These are phyloP conservation scores for Lactarius trivialis DNA, from an alignment of 768 basidiomycete genomes.

Conservation along the genomic window DNA sequence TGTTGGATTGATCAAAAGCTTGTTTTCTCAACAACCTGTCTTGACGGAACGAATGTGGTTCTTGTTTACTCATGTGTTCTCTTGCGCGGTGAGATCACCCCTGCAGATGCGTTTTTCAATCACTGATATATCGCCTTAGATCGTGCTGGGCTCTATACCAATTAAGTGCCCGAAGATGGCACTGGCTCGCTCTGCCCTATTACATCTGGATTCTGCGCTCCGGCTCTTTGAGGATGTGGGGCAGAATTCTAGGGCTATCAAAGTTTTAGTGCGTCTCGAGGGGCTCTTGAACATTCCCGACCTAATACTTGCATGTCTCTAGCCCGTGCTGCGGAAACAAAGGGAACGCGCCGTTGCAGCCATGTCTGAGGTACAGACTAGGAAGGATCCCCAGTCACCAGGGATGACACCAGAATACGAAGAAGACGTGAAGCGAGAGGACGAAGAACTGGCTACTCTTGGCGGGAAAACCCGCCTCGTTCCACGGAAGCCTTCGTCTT, in stretches of 20 bases:
- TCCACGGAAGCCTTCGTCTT: conserved; percentile 38
- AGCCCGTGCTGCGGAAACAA: conserved; percentile 60
- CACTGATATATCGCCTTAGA: conserved; percentile 33
- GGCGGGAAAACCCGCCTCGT: conserved; percentile 62
- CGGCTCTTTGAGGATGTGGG: conserved; percentile 51
- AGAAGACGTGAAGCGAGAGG: conserved; percentile 46
- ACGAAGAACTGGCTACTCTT: conserved; percentile 53
- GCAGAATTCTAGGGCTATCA: conserved; percentile 46
- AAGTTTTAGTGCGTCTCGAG: conserved; percentile 47
- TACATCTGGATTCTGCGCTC: conserved; percentile 57
- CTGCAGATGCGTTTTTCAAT: not conserved
- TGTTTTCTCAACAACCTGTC: conserved; percentile 59
- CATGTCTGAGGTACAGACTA: conserved; percentile 33
- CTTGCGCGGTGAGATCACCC: conserved; percentile 48
- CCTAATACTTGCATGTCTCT: not conserved
- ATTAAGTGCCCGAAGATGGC: conserved; percentile 55
- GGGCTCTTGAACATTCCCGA: not conserved
- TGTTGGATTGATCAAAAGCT: conserved; percentile 56
- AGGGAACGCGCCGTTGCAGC: conserved; percentile 39
- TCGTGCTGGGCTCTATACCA: conserved; percentile 64
- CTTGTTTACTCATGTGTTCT: conserved; percentile 66
- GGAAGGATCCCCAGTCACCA: conserved; percentile 30
- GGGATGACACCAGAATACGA: conserved; percentile 18
- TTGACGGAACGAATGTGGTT: conserved; percentile 70
- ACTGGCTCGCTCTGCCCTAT: conserved; percentile 58